Base-by-base conservation (phyloP, 2,329 filamentous ascomycete species). In the Truncatella angustata region DNA sequence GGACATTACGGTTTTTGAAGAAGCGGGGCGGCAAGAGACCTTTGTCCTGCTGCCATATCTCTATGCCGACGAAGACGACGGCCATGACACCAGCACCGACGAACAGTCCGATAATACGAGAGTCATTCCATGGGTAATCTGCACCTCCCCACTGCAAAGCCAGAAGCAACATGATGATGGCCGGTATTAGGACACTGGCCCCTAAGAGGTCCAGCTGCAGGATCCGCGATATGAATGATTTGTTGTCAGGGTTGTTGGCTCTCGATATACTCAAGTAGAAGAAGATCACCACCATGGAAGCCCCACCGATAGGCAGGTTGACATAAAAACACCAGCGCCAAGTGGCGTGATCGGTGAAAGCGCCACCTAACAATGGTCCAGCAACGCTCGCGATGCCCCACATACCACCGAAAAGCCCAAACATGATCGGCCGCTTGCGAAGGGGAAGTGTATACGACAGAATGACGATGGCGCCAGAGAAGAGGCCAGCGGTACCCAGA, bases 81-180 rank as follows among this genome's bases (percentile, higher is more conserved):
- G 71, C 64, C 63, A 82, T 72, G 18, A 71, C 62, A 1, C 63
- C 77, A n/a, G 73, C 73, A 4, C 77, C 75, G 7, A 75, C 69
- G 50, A 84, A 75, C 18, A 83, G 66, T 1, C 76, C 78, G 34
- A 82, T 76, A 46, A 82, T 70, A 21, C 65, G 69, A 11, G 72
- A 64, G 64, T 70, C 72, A 52, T 63, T 69, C 81, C 80, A 85
- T 4, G 79, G 47, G 50, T 78, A 76, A 21, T 74, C 63, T 35
- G 73, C 68, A 7, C 81, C 81, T 12, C 80, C 81, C 75, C 78
- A 84, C 58, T 84, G 76, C 34, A 84, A 68, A 6, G 79, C 80
- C 4, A 85, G 70, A 7, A 84, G 66, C 11, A 83, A 68, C 57
- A 74, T 78, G 54, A 82, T 63, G 42, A 82, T 71, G 34, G 74